Percentiles rank a stretch among this genome's conserved stretches.
These are phyloP conservation scores for Globisporangium ultimum DNA, from an alignment of 352 stramenopile species.

Conservation along the genomic window DNA sequence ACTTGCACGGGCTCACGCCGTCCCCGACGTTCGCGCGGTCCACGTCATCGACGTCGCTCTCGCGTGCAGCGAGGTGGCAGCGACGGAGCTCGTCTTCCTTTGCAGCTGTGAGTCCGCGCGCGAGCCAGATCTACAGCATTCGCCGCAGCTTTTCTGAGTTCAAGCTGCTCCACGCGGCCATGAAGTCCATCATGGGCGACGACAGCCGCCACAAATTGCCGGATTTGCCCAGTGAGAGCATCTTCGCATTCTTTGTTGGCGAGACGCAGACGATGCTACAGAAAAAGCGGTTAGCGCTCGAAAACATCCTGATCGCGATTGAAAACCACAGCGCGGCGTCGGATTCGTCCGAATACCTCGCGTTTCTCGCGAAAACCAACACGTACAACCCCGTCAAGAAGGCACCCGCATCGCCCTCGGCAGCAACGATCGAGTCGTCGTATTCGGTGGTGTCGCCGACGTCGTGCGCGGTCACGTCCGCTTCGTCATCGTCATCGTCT, in stretches of 20 bases:
- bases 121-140: conserved; percentile 45
- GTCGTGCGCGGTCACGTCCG: background rate
- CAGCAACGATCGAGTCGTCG: background rate
- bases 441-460: background rate
- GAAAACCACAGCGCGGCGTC: conserved; percentile 47
- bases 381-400: conserved; percentile 44
- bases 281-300: conserved; percentile 60
- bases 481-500: background rate
- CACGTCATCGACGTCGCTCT: background rate
- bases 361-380: conserved; percentile 62
- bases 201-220: conserved; percentile 23
- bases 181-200: conserved; percentile 40
- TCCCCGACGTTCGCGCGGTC: background rate
- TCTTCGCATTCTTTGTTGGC: conserved; percentile 64
- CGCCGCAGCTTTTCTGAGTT: conserved; percentile 69
- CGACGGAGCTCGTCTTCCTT: conserved; percentile 14
- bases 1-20: background rate
- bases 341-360: conserved; percentile 57
- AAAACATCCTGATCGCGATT: conserved; percentile 59
- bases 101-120: conserved; percentile 8
- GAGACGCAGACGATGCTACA: conserved; percentile 66
- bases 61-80: conserved; percentile 4
- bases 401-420: conserved; percentile 26
- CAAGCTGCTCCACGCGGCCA: conserved; percentile 53
- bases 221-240: conserved; percentile 45